Evolutionary conservation across 1,284 basidiomycete genomes (phyloP).

Genomic region (Cutaneotrichosporon daszewskae): DNA sequence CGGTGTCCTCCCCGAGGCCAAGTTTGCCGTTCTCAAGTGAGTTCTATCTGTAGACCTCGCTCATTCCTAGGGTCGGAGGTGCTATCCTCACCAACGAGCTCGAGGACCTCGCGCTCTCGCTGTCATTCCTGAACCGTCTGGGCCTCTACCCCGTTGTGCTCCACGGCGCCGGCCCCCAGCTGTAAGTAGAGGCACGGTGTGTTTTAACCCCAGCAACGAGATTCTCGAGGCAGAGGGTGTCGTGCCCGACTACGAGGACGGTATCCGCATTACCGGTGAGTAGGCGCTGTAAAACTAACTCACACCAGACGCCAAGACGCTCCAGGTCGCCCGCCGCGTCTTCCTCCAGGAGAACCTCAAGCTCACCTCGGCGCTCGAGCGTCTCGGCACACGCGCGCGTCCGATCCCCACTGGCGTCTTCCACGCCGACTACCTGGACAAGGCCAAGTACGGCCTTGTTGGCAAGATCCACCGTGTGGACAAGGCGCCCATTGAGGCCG

Average conservation of each 20-base stretch:
- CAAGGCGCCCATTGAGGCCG: slow-evolving; percentile 88
- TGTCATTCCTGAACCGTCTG: slow-evolving; percentile 88
- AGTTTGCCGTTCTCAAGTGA: slow-evolving; percentile 84
- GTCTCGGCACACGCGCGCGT: slow-evolving; percentile 85
- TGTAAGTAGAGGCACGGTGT: slow-evolving; percentile 43
- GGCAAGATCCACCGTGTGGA: slow-evolving; percentile 88
- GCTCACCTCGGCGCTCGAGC: slow-evolving; percentile 82
- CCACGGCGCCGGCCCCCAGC: slow-evolving; percentile 89
- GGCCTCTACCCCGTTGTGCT: slow-evolving; percentile 91
- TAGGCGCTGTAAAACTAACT: slow-evolving; percentile 6
- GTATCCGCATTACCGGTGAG: slow-evolving; percentile 85
- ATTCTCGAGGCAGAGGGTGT: slow-evolving; percentile 86
- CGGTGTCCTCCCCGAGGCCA: slow-evolving; percentile 56
- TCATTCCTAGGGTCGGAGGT: slow-evolving; percentile 63
- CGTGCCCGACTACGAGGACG: slow-evolving; percentile 89
- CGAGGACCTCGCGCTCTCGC: slow-evolving; percentile 82
- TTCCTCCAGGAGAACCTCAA: slow-evolving; percentile 93
- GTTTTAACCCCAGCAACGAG: slow-evolving; percentile 56
- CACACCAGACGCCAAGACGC: slow-evolving; percentile 72
- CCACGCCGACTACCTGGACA: slow-evolving; percentile 88
- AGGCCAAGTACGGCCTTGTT: slow-evolving; percentile 88
- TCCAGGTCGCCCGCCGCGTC: slow-evolving; percentile 85
- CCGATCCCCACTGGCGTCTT: slow-evolving; percentile 95
- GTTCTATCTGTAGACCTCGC: slow-evolving; percentile 10
- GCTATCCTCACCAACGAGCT: slow-evolving; percentile 79